phyloP scores from a whole-genome alignment of 2,329 filamentous ascomycete species.

The Xylaria sp. region DNA sequence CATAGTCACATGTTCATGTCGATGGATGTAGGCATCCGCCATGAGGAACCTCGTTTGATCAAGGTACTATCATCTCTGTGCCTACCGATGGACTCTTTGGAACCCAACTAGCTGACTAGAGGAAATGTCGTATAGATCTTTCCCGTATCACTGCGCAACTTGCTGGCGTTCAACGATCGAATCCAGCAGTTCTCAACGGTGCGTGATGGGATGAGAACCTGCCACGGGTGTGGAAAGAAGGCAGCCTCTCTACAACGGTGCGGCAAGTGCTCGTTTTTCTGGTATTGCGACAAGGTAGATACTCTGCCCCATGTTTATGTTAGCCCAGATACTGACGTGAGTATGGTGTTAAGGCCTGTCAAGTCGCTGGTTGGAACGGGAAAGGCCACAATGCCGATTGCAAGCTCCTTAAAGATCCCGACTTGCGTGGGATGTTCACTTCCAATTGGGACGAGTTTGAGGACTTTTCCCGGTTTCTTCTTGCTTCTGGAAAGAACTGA shows the following conservation, averaged over 20 bases:
- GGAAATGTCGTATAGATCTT: conserved; percentile 6
- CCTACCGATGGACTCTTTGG: neutral
- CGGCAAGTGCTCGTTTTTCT: conserved; percentile 4
- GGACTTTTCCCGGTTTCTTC: neutral
- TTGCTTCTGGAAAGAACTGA: no score
- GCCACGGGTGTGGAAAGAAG: conserved; percentile 12
- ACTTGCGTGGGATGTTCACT: conserved; percentile 1
- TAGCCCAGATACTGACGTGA: neutral
- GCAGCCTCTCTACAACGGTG: conserved; percentile 2
- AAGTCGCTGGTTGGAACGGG: conserved; percentile 4
- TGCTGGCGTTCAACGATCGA: conserved; percentile 3
- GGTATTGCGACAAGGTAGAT: conserved; percentile 12
- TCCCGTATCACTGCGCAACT: neutral
- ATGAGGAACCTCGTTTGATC: neutral
- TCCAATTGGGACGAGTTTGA: neutral
- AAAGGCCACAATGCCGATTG: conserved; percentile 9
- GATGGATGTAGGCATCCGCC: neutral
- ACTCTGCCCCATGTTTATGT: neutral
- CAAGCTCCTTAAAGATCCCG: conserved; percentile 6
- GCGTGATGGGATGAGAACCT: neutral
- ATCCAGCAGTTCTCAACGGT: conserved; percentile 5
- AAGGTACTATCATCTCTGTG: neutral
- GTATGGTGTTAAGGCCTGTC: conserved; percentile 1
- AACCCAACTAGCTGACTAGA: neutral
- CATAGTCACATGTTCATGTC: neutral